phyloP scores from a whole-genome alignment of 441 rosid genomes.

The Biscutella laevigata region DNA sequence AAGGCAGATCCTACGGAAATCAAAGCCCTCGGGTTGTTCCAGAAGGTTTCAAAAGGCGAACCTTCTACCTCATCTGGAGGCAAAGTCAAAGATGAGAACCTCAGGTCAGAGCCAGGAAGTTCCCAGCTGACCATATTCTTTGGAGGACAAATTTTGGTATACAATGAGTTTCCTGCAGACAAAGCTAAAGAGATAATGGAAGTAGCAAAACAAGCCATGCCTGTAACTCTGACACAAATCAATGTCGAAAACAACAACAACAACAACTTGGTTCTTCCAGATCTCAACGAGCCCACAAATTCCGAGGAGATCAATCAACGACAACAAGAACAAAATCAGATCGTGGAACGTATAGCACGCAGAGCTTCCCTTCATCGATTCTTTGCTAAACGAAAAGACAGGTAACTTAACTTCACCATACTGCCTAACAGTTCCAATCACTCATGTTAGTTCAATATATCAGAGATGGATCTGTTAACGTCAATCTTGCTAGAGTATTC shows the following conservation, averaged over 20 bases:
- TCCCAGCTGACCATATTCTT: slow-evolving; percentile 57
- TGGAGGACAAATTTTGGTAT: slow-evolving; percentile 38
- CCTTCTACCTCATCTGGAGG: not conserved
- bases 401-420: slow-evolving; percentile 23
- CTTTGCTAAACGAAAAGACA: slow-evolving; percentile 58
- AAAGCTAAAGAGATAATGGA: slow-evolving; percentile 44
- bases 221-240: slow-evolving; percentile 8
- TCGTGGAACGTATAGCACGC: slow-evolving; percentile 32
- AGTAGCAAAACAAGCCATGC: slow-evolving; percentile 29
- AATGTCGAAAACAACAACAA: slow-evolving; percentile 11
- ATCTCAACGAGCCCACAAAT: slow-evolving; percentile 32
- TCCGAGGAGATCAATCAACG: slow-evolving; percentile 1
- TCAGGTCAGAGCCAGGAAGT: slow-evolving; percentile 25
- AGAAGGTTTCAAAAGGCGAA: no score
- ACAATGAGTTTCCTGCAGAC: slow-evolving; percentile 41
- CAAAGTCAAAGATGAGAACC: slow-evolving; percentile 16
- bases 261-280: slow-evolving; percentile 27
- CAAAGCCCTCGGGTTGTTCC: no score
- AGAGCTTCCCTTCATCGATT: slow-evolving; percentile 58
- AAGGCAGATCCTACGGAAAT: not conserved
- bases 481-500: no score
- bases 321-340: slow-evolving; percentile 16
- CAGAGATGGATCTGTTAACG: no score
- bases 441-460: not conserved
- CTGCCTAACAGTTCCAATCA: not conserved